A percentile compares a stretch with the other conserved stretches of the same genome.
Evolutionary conservation across 2,329 filamentous ascomycete species (phyloP).

Genomic region (Thermothelomyces thermophilus): DNA sequence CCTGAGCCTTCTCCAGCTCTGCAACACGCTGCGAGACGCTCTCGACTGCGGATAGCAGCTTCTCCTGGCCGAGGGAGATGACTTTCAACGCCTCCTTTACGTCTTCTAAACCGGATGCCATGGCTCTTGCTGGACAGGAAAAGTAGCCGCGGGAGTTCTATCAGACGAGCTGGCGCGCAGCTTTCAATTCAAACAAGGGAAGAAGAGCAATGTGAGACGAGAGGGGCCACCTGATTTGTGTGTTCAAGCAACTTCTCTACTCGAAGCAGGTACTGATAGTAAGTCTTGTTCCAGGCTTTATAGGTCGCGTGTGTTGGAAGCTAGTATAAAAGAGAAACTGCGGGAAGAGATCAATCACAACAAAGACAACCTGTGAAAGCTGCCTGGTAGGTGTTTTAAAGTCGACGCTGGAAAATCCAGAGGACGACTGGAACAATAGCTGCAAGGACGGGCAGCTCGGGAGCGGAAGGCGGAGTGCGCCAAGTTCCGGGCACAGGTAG

Average conservation of each 20-base stretch:
- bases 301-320: no score
- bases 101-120: slow-evolving; percentile 30
- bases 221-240: neutral
- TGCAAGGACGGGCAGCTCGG: neutral
- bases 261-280: neutral
- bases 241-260: neutral
- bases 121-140: slow-evolving; percentile 1
- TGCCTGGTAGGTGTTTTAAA: no score
- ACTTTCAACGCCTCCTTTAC: slow-evolving; percentile 28
- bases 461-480: slow-evolving; percentile 10
- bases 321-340: neutral
- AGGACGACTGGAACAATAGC: no score
- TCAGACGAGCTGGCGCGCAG: neutral
- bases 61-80: slow-evolving; percentile 38
- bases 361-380: no score
- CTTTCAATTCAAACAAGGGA: neutral
- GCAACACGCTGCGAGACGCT: slow-evolving; percentile 31
- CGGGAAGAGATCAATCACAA: neutral
- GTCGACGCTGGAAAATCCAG: neutral
- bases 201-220: neutral
- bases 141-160: neutral
- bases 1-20: slow-evolving; percentile 20
- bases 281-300: neutral
- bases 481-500: slow-evolving; percentile 15
- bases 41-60: slow-evolving; percentile 37